Evolutionary conservation across 257 asterid genomes (phyloP), one percentile per base, ranked within the genome.

Genomic region (Gardenia jasminoides): DNA sequence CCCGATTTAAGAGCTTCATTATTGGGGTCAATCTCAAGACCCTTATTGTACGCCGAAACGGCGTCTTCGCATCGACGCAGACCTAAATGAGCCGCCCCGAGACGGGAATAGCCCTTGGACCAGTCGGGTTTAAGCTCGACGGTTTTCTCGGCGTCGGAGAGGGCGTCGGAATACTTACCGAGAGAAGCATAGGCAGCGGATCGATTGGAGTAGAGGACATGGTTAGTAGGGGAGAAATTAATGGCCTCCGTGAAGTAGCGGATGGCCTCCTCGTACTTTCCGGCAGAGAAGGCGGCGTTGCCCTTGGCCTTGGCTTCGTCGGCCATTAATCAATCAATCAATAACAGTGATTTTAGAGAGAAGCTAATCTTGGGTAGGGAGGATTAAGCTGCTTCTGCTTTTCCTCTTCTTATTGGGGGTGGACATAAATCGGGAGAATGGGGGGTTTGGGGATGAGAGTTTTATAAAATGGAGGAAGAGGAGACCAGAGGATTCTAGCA

Each of bases 241-340:
- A 94, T 90, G 1, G 97, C 99, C 11, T 88, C 90, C n/a, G 98
- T 87, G 85, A 94, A 94, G 82, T 90, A 91, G 72, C 79, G 80
- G 17, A 90, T 86, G 62, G 98, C 98, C 5, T 88, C 93, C 62
- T 78, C 74, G 84, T 78, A 90, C 1, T 89, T 85, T 36, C 97
- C 97, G 87, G 96, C 86, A 68, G 99, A 80, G 92, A 94, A 94
- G 19, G 99, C 97, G 12, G 94, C 94, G 88, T 94, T 93, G 54
- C 99, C 99, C 82, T 87, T 91, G 20, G 94, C 97, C 80, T 94
- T 94, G 4, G 98, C 98, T 90, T 93, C 97, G 68, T 93, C 97
- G 13, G 99, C 97, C 99, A 94, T 94, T 24, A 58, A 7, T 20
- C 3, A 8, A 30, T 16, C 24, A 28, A 12, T 22, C 19, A 31